Evolutionary conservation across 495 filamentous ascomycete species (phyloP), one percentile per base, ranked within the genome.

Genomic region (Penicilliopsis zonata): DNA sequence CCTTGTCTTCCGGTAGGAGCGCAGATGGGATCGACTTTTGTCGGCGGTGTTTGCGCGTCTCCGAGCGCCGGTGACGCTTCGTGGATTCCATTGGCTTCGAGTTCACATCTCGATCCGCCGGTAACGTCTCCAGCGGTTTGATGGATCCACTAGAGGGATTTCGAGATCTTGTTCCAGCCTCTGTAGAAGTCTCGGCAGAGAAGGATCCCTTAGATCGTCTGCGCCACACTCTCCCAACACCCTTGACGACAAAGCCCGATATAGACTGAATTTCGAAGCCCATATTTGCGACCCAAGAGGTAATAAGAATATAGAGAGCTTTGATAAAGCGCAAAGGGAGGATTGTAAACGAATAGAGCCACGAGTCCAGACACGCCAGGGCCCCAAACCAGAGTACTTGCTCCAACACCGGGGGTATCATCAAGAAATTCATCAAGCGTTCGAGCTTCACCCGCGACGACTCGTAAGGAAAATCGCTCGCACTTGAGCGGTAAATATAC

Each of bases 361-460:
- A 99, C n/a, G 86, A 79, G 60, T 99, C 90, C 18, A 96, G 62
- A 53, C 90, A 96, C 18, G 88, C 84, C 14, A 95, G 47, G 7
- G 80, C 73, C 5, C 90, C 90, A 59, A 99, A 96, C 43, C 72
- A 74, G 13, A 99, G 66, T 1, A 85, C 72, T 34, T 78, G 72
- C 56, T 99, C 90, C n/a, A 99, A 61, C 31, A 76, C 78, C 5
- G 70, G 74, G 5, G 88, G 85, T 4, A 96, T 62, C 13, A 84
- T 56, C 5, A 96, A 59, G 51, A 94, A 88, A 49, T 96, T 94
- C 36, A 80, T 63, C n/a, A 99, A 65, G 28, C 90, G 74, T 48
- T 96, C 86, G 33, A 96, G 78, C 46, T 94, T 95, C 43, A 94
- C 69, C n/a, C 78, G 78, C n/a, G 84, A 86, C 13, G 90, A 94